These are phyloP conservation scores for Porphyra umbilicalis DNA, from an alignment of 31 red algal species.

Conservation along the genomic window DNA sequence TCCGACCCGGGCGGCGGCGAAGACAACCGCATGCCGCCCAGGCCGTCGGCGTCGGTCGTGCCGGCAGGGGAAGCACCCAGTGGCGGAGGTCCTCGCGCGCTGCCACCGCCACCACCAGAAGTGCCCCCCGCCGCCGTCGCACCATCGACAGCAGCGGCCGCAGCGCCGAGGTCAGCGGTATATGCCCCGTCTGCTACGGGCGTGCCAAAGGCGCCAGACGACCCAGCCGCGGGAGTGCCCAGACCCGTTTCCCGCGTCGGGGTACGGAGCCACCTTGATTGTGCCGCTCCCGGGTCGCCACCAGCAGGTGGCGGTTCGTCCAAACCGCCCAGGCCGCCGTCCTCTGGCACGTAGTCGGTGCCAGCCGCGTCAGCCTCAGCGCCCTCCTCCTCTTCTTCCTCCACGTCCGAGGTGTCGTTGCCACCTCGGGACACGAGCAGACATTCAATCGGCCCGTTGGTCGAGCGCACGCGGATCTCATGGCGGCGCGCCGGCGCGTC, in stretches of 20 bases:
- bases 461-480: constrained; percentile 76
- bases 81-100: constrained; percentile 4
- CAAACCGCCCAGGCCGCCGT: background rate
- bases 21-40: constrained; percentile 24
- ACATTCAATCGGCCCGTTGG: constrained; percentile 90
- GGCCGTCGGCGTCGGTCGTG: constrained; percentile 28
- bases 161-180: background rate
- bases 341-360: background rate
- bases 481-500: constrained; percentile 24
- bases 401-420: constrained; percentile 5
- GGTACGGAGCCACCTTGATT: background rate
- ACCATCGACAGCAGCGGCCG: background rate
- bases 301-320: background rate
- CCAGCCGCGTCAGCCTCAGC: background rate
- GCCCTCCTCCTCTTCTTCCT: background rate
- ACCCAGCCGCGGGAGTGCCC: background rate
- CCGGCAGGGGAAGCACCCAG: background rate
- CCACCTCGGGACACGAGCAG: constrained; percentile 75
- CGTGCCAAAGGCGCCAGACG: background rate
- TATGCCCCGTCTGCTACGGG: background rate
- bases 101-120: background rate
- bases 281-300: background rate
- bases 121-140: constrained; percentile 2
- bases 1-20: constrained; percentile 38
- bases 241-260: background rate